Base-by-base conservation (phyloP, 2,329 filamentous ascomycete genomes). In the Coleophoma eucalyptorum region DNA sequence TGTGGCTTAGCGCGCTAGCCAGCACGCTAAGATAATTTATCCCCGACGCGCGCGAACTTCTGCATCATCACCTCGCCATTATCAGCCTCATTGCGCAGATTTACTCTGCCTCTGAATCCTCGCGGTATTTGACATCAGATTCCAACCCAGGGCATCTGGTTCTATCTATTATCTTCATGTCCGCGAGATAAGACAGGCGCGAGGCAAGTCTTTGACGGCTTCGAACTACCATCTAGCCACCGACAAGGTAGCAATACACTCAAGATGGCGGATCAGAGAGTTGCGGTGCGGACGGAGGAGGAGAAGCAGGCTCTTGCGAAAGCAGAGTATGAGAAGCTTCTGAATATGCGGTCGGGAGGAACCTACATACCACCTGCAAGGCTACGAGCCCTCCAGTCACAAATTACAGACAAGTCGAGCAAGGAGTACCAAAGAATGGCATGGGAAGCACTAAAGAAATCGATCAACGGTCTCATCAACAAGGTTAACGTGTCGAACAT, bases 341-440 rank as follows among this genome's bases (percentile, higher is more conserved):
- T 96, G 60, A 94, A 82, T 58, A 93, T 96, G 83, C 88, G 94
- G 59, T 96, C 91, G 44, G 94, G 94, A 57, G 94, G 94, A 60
- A 96, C 91, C 20, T 99, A 99, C 67, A 96, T 99, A 55, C 94
- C 94, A 18, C 94, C 94, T 0, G 93, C 93, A 48, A 82, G 90
- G 60, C 77, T 99, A 65, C 84, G 91, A 61, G 93, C 93, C 37
- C 81, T 99, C 54, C 94, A 99, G 74, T 90, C 92, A 48, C 91
- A 96, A 71, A 96, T 99, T 69, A 97, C 91, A 55, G 94, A 99
- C 73, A 96, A 96, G 77, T 86, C 81, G 49, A 95, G 87, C 70
- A 95, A 96, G 71, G 94, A 97, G 72, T 97, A 96, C 67, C 94
- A 97, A 79, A 89, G 94, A 62, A 96, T 99, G 90, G 91, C 92